Evolutionary conservation across 495 filamentous ascomycete genomes (phyloP), one percentile per base, ranked within the genome.

Genomic region (Annulohypoxylon maeteangense): DNA sequence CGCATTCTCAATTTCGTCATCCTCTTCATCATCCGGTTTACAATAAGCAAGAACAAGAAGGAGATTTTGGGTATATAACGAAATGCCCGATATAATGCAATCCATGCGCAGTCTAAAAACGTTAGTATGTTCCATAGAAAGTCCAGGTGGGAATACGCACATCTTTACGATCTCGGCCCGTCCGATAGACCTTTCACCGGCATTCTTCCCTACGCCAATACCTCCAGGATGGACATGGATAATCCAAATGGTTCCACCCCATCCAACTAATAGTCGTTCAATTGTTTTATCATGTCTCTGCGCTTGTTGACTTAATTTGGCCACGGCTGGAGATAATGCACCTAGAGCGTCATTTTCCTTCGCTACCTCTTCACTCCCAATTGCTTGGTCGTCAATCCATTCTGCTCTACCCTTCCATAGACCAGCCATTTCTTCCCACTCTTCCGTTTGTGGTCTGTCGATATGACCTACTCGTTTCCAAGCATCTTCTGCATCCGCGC

Each of bases 391-490:
- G 73, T 98, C 92, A 44, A 98, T 88, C 95, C 95, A 99, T 75
- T 98, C 93, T 0, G 89, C 87, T 12, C 93, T 87, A 14, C 90
- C 92, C 79, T 95, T 98, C 92, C 96, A 97, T 7, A 98, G 92
- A 31, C 90, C 85, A 1, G 93, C 93, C 93, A 97, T 96, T 50
- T 97, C 95, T 63, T 97, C 93, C 91, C 94, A 98, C 40, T 88
- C 89, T 0, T 89, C 87, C 14, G 87, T 87, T 62, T 91, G 90
- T 2, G 94, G 94, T 54, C 91, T 87, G 71, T 94, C 94, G 48
- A 95, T 90, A 75, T 98, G 95, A 27, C 92, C 93, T 67, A 99
- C 91, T n/a, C 95, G 87, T 78, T 95, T 98, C 95, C 95, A 99
- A 20, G 94, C 92, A 69, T 90, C 88, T 14, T 97, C 95, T 2